Conservation (phyloP, 1,139 yeast species). For the Dujonia santamariae region DNA sequence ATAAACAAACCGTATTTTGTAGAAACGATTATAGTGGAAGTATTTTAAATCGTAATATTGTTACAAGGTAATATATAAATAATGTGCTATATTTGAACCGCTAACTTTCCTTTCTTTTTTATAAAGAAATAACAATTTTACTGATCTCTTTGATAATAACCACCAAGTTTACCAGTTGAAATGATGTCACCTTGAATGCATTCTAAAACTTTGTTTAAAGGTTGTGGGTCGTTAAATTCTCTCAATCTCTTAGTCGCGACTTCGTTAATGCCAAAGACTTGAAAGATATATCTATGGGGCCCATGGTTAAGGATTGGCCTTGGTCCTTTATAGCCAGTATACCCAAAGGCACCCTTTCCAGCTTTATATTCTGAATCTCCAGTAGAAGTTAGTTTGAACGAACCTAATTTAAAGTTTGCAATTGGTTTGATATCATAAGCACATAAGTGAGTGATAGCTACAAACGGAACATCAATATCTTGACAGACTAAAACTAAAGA, state of each 20-base stretch:
- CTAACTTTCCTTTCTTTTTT: no score
- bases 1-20: no score
- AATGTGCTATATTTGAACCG: no score
- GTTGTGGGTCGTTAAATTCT: not conserved
- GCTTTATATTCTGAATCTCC: not conserved
- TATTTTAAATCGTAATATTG: no score
- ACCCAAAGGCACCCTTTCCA: conserved; percentile 2
- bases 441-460: conserved; percentile 6
- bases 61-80: no score
- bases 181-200: conserved; percentile 6
- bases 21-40: no score
- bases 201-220: not conserved
- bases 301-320: conserved; percentile 9
- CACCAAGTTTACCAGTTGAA: conserved; percentile 5
- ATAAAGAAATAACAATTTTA: no score
- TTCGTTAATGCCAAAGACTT: conserved; percentile 7
- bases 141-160: conserved; percentile 7
- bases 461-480: conserved; percentile 8
- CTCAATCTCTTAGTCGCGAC: conserved; percentile 3
- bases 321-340: conserved; percentile 6
- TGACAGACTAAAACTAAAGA: conserved; percentile 6
- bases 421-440: conserved; percentile 6
- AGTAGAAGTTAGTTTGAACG: not conserved
- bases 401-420: not conserved
- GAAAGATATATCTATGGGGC: conserved; percentile 8